Evolutionary conservation across 2,329 filamentous ascomycete species (phyloP).

Genomic region (Taxawa tesnikishii): DNA sequence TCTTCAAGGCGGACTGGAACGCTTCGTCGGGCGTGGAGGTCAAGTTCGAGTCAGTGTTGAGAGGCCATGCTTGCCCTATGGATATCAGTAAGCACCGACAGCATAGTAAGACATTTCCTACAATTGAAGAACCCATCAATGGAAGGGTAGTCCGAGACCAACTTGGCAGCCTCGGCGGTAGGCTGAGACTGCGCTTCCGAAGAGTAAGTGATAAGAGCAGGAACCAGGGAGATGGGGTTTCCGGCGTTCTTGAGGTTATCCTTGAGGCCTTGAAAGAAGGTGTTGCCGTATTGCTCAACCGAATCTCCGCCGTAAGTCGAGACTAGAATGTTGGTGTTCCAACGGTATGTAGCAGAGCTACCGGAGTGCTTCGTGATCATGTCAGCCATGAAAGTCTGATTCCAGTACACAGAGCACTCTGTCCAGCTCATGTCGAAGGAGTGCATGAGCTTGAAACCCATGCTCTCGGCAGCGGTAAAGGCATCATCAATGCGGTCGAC

Average conservation of each 20-base stretch:
- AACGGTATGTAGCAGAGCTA: conserved; percentile 20
- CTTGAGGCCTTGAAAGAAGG: conserved; percentile 23
- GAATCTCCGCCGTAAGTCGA: conserved; percentile 22
- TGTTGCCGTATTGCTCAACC: conserved; percentile 20
- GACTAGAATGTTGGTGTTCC: conserved; percentile 25
- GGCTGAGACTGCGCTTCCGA: conserved; percentile 16
- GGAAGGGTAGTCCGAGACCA: conserved; percentile 20
- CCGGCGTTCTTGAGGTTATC: conserved; percentile 16
- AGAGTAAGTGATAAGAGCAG: conserved; percentile 21
- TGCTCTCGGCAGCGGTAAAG: conserved; percentile 19
- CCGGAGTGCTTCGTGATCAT: conserved; percentile 19
- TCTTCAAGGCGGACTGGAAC: conserved; percentile 21
- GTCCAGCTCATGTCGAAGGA: conserved; percentile 27
- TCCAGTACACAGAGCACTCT: conserved; percentile 22
- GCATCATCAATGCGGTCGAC: conserved; percentile 23
- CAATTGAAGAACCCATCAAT: conserved; percentile 27
- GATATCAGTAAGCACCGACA: not conserved
- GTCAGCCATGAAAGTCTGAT: conserved; percentile 22
- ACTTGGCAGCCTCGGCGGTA: conserved; percentile 11
- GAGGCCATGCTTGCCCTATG: conserved; percentile 23
- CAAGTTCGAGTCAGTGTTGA: conserved; percentile 19
- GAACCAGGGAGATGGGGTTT: conserved; percentile 20
- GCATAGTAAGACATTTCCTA: conserved; percentile 2
- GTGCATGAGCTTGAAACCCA: conserved; percentile 23
- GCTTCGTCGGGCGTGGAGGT: conserved; percentile 19